Evolutionary conservation across 441 rosid genomes (phyloP), one percentile per base, ranked within the genome.

Genomic region (Eruca vesicaria): DNA sequence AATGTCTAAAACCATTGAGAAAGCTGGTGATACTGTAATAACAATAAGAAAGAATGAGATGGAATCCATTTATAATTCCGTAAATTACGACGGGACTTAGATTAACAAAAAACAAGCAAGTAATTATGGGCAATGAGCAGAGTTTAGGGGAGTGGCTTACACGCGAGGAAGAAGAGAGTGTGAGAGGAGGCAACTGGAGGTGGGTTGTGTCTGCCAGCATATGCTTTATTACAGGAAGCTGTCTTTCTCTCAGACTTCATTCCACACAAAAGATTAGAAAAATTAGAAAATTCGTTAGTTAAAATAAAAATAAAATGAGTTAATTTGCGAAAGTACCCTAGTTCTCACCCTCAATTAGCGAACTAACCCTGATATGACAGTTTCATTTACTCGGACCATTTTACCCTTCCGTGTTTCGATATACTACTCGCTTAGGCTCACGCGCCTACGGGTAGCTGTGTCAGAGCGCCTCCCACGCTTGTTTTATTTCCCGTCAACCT

Each of bases 141-240:
- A 35, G 23, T 20, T 2, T 58, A 71, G 9, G 48, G 45, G 6
- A 61, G 67, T 58, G 63, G 16, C 0, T 0, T 9, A 71, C 63
- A 77, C 76, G 61, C 61, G 62, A 29, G 36, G 3, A 8, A 29
- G 2, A 33, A 70, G 45, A 48, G 71, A 29, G 76, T 6, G 76
- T 77, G 68, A 21, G 12, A 21, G 23, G 55, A 28, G 29, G 68
- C 19, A 65, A 77, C 6, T 31, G 69, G 59, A 65, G 7, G 68
- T 18, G 58, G 33, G 80, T 70, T 77, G 45, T 77, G 76, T 77
- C 80, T 71, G 75, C 53, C 75, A 70, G 71, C 60, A 70, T 7
- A 68, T 64, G 79, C 71, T 77, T 71, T 48, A 66, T 71, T 48
- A 66, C 72, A 71, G 80, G 80, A 77, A 66, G 72, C 63, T 77